Evolutionary conservation across 2,329 filamentous ascomycete genomes (phyloP).

Genomic region (Talaromyces sp.): DNA sequence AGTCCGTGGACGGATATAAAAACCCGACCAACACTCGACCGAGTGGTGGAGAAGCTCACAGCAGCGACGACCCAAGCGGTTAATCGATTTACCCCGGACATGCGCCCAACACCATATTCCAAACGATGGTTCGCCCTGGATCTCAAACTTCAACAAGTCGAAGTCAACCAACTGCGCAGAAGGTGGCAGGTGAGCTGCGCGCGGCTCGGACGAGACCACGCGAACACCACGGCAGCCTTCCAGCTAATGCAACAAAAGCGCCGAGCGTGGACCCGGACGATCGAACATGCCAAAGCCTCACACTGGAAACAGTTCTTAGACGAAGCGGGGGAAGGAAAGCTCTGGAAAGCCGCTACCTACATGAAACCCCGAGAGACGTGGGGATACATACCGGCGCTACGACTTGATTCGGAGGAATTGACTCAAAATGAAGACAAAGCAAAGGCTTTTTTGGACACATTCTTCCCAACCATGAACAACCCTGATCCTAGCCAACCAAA

Average conservation of each 20-base stretch:
- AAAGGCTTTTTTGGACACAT: constrained; percentile 7
- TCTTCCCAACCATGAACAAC: constrained; percentile 14
- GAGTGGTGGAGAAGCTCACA: background rate
- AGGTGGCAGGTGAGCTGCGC: constrained; percentile 21
- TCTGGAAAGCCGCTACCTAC: constrained; percentile 21
- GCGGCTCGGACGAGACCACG: constrained; percentile 2
- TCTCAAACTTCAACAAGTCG: constrained; percentile 25
- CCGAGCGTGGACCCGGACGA: constrained; percentile 23
- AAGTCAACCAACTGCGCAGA: constrained; percentile 22
- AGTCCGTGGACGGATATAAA: background rate
- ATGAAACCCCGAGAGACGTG: constrained; percentile 16
- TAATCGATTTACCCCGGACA: constrained; percentile 1
- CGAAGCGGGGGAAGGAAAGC: constrained; percentile 15
- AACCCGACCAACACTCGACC: constrained; percentile 2
- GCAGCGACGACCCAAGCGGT: background rate
- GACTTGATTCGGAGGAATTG: constrained; percentile 3
- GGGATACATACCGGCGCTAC: constrained; percentile 14
- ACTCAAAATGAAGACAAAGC: constrained; percentile 13
- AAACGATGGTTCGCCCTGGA: constrained; percentile 30
- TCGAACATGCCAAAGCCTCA: constrained; percentile 21
- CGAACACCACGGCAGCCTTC: constrained; percentile 13
- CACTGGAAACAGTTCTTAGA: constrained; percentile 28
- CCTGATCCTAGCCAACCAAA: background rate
- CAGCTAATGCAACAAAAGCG: constrained; percentile 15
- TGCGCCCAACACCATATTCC: constrained; percentile 18